Evolutionary conservation across 208 protist species (phyloP).

Genomic region (Crithidia expoeki): DNA sequence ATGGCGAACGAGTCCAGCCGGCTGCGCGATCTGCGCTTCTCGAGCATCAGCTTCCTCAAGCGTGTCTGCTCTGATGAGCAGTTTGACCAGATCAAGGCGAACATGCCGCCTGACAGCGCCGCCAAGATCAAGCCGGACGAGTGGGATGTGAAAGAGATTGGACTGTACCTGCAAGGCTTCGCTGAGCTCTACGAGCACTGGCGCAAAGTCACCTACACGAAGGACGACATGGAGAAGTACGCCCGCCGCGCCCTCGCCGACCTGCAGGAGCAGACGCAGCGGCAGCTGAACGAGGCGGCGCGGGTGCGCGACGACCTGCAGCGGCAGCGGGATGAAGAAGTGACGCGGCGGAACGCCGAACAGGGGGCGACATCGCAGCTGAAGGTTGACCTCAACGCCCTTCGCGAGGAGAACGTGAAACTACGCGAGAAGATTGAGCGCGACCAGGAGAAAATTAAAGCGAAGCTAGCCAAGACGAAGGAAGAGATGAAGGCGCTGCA

Average conservation of each 20-base stretch:
- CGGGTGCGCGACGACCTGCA: conserved; percentile 69
- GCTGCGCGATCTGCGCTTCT: conserved; percentile 65
- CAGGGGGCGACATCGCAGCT: conserved; percentile 76
- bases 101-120: conserved; percentile 71
- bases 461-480: conserved; percentile 80
- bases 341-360: conserved; percentile 59
- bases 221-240: conserved; percentile 90
- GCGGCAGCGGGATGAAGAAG: conserved; percentile 77
- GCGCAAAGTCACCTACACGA: conserved; percentile 79
- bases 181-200: conserved; percentile 73
- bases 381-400: conserved; percentile 73
- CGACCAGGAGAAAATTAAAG: conserved; percentile 92
- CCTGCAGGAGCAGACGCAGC: conserved; percentile 75
- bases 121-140: conserved; percentile 66
- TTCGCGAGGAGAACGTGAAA: conserved; percentile 85
- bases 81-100: conserved; percentile 54
- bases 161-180: conserved; percentile 80
- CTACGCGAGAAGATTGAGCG: conserved; percentile 91
- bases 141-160: conserved; percentile 91
- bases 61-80: conserved; percentile 82
- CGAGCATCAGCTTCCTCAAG: conserved; percentile 89
- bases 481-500: conserved; percentile 77
- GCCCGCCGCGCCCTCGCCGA: conserved; percentile 61
- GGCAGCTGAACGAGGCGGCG: conserved; percentile 68
- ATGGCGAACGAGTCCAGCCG: conserved; percentile 65